Percentiles rank a stretch among this genome's conserved stretches.
Conservation (phyloP, 257 asterid species). For the Solanum chiquidenum region DNA sequence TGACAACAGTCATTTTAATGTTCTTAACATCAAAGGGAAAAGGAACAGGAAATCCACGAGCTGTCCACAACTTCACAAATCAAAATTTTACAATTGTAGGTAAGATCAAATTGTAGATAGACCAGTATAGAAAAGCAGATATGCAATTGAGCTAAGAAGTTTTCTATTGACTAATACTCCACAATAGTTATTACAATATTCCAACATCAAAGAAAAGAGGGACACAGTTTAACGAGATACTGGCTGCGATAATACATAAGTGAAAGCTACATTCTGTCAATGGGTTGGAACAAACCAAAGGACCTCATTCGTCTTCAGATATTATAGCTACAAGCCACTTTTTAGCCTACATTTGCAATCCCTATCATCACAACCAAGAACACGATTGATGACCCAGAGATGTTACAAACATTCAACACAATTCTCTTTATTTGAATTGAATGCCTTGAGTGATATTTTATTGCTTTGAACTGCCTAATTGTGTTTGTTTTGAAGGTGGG, state of each 20-base stretch:
- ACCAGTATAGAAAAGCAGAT: neutral
- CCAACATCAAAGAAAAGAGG: neutral
- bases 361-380: neutral
- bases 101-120: neutral
- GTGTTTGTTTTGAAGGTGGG: neutral
- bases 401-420: neutral
- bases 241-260: neutral
- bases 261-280: neutral
- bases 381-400: neutral
- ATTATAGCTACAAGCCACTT: neutral
- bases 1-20: neutral
- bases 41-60: neutral
- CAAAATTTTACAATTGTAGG: neutral
- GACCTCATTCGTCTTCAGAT: neutral
- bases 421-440: neutral
- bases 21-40: neutral
- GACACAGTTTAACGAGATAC: neutral
- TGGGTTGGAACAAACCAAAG: neutral
- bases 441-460: neutral
- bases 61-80: neutral
- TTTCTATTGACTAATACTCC: neutral
- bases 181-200: neutral
- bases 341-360: neutral
- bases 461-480: neutral
- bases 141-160: neutral